Conservation (phyloP, 2,329 filamentous ascomycete genomes). For the Pseudohalonectria lignicola region DNA sequence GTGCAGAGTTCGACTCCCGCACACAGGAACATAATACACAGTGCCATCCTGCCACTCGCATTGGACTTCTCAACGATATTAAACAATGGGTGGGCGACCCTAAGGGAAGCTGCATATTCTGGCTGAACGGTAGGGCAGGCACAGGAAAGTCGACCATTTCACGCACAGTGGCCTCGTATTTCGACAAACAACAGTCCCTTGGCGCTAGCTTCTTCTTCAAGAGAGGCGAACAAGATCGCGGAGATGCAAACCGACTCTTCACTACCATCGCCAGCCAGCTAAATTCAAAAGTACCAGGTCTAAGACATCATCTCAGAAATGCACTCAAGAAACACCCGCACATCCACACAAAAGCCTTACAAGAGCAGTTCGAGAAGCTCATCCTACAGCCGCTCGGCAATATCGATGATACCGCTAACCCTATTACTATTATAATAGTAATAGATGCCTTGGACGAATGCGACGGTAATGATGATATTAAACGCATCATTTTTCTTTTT, state of each 20-base stretch:
- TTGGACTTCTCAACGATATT: no score
- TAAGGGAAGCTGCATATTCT: no score
- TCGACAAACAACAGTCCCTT: not conserved
- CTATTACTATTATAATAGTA: no score
- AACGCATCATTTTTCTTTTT: constrained; percentile 17
- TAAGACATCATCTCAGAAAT: no score
- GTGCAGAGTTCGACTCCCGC: no score
- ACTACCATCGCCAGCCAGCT: constrained; percentile 26
- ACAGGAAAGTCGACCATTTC: constrained; percentile 1
- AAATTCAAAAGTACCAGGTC: no score
- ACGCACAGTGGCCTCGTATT: not conserved
- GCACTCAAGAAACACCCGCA: constrained; percentile 15
- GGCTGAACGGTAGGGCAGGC: not conserved
- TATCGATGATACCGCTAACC: no score
- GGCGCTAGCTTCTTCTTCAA: constrained; percentile 34
- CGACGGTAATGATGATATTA: constrained; percentile 17
- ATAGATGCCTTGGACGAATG: constrained; percentile 24
- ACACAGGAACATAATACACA: no score
- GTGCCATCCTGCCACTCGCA: no score
- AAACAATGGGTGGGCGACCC: no score
- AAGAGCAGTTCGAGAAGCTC: constrained; percentile 29
- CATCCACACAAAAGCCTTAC: constrained; percentile 11
- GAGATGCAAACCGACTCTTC: constrained; percentile 22
- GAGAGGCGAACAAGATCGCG: constrained; percentile 24
- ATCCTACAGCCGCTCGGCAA: constrained; percentile 20